A percentile compares a stretch with the other conserved stretches of the same genome.
These are phyloP conservation scores for Pyrenochaeta sp. DNA, from an alignment of 2,329 filamentous ascomycete genomes.

Conservation along the genomic window DNA sequence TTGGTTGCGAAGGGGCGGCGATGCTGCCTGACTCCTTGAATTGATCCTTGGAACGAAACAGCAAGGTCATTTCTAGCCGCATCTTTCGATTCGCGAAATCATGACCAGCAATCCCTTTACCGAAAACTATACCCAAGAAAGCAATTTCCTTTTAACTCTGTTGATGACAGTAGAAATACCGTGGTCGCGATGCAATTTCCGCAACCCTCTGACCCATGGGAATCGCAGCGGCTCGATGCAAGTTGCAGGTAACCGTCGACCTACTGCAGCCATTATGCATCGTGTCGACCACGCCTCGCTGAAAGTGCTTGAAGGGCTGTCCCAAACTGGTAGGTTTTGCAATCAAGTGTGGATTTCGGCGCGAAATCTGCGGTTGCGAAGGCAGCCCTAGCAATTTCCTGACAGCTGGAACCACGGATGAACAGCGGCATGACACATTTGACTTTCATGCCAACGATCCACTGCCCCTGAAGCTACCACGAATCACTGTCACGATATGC, in stretches of 20 bases:
- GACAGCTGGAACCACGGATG: slow-evolving; percentile 11
- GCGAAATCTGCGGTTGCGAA: slow-evolving; percentile 10
- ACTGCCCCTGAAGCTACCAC: neutral
- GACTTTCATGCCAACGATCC: slow-evolving; percentile 6
- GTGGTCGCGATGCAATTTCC: neutral
- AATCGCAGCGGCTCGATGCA: neutral
- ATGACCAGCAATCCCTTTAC: too few relatives aligned
- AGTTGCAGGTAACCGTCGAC: neutral
- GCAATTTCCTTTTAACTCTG: neutral
- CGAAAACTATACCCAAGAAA: neutral
- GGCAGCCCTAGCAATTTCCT: slow-evolving; percentile 7
- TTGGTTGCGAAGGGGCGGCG: too few relatives aligned
- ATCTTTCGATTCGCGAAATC: too few relatives aligned
- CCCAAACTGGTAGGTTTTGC: slow-evolving; percentile 12
- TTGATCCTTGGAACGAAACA: too few relatives aligned
- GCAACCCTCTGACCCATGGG: neutral
- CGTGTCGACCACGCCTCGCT: neutral
- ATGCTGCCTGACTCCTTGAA: too few relatives aligned
- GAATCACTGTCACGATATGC: slow-evolving; percentile 3
- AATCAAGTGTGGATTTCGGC: slow-evolving; percentile 14
- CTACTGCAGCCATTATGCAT: neutral
- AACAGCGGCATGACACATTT: slow-evolving; percentile 12
- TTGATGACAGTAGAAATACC: neutral
- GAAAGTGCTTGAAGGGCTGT: neutral
- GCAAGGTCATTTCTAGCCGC: too few relatives aligned